Percentiles rank a stretch among this genome's conserved stretches.
These are phyloP conservation scores for Cordyceps militaris DNA, from an alignment of 2,329 filamentous ascomycete genomes.

Conservation along the genomic window DNA sequence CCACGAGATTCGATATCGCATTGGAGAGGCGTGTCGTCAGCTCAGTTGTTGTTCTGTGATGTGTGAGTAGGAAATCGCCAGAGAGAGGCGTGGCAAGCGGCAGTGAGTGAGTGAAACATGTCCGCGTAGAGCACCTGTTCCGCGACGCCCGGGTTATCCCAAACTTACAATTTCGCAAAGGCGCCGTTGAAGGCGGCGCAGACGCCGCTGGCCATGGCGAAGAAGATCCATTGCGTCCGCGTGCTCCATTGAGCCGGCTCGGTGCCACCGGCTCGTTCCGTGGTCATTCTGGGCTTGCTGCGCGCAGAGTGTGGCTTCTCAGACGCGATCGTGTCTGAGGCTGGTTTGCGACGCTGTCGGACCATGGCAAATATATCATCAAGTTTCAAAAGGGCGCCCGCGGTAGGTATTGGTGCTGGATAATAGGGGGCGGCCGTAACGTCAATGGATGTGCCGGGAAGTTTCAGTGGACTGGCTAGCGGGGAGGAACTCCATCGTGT, in stretches of 20 bases:
- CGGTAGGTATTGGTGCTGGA: neutral
- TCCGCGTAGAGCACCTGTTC: too few species aligned
- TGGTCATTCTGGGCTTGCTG: neutral
- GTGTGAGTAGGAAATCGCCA: too few species aligned
- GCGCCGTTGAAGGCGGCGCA: conserved; percentile 78
- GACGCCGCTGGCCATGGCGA: conserved; percentile 66
- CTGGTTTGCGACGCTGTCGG: conserved; percentile 21
- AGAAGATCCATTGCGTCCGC: conserved; percentile 52
- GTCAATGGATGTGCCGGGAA: neutral
- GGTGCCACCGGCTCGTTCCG: conserved; percentile 7
- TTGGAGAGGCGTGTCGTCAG: conserved; percentile 44
- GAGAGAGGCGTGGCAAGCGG: neutral
- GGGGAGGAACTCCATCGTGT: neutral
- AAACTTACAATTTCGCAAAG: conserved; percentile 70
- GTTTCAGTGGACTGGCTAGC: neutral
- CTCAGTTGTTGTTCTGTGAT: conserved; percentile 46
- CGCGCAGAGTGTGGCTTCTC: neutral
- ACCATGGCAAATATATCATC: conserved; percentile 20
- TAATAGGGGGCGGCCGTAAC: conserved; percentile 4
- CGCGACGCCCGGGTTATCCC: neutral
- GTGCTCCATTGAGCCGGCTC: conserved; percentile 24
- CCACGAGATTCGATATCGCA: conserved; percentile 36
- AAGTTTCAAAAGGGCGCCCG: neutral
- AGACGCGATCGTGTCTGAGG: neutral
- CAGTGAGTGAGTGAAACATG: neutral